Evolutionary conservation across 805 yeast genomes (phyloP).

Genomic region (Maudiozyma serrabonitensis): DNA sequence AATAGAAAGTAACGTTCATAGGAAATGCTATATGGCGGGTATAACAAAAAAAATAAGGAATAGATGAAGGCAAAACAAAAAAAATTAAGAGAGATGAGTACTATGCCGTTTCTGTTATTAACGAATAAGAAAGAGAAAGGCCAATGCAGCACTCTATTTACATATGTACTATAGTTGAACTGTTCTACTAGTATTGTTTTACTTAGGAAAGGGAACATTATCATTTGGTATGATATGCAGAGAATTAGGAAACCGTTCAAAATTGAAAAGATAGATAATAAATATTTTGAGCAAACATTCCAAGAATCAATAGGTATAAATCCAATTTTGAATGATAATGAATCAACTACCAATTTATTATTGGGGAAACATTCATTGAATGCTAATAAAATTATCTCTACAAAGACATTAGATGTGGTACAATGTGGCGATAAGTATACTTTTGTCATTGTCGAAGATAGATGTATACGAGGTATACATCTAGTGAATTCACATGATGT

Average conservation of each 20-base stretch:
- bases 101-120: no score
- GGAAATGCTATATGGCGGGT: no score
- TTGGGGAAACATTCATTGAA: not conserved
- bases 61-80: no score
- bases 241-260: not conserved
- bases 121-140: no score
- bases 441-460: not conserved
- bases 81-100: no score
- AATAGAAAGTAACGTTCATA: no score
- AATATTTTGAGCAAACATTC: not conserved
- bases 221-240: no score
- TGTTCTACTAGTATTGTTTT: no score
- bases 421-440: not conserved
- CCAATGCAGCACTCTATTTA: no score
- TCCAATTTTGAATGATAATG: not conserved
- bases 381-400: not conserved
- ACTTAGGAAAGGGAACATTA: no score
- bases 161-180: no score
- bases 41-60: no score
- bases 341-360: not conserved
- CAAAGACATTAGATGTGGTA: not conserved
- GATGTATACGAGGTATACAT: not conserved
- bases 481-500: not conserved
- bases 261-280: not conserved
- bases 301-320: not conserved